These are phyloP conservation scores for Diaporthe nobilis DNA, from an alignment of 2,329 filamentous ascomycete species.

Conservation along the genomic window DNA sequence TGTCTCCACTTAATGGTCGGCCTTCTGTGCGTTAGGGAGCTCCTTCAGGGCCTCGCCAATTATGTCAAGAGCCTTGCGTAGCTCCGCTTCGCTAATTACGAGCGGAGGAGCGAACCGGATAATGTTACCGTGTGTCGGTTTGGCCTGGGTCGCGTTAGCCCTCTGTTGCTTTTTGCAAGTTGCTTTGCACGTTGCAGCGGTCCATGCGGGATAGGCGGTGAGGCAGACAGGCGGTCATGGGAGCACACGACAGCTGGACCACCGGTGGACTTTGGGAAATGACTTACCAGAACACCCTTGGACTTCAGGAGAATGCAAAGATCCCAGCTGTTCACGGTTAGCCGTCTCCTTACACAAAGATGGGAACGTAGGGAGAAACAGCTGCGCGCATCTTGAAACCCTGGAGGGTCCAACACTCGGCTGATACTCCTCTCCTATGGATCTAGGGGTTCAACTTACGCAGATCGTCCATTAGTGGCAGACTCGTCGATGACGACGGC, in stretches of 20 bases:
- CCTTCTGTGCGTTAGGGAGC: slow-evolving; percentile 75
- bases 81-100: slow-evolving; percentile 91
- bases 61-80: slow-evolving; percentile 81
- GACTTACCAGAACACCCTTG: slow-evolving; percentile 90
- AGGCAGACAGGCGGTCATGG: slow-evolving; percentile 25
- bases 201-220: slow-evolving; percentile 40
- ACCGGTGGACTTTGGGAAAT: slow-evolving; percentile 32
- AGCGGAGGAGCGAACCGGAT: slow-evolving; percentile 97
- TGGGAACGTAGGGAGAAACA: neutral
- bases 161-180: slow-evolving; percentile 28
- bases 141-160: slow-evolving; percentile 74
- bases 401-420: neutral
- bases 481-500: slow-evolving; percentile 96
- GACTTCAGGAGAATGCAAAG: slow-evolving; percentile 95
- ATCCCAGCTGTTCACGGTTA: slow-evolving; percentile 74
- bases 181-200: slow-evolving; percentile 36
- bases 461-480: slow-evolving; percentile 85
- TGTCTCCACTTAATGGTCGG: slow-evolving; percentile 49
- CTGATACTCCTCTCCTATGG: neutral
- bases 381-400: neutral
- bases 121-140: slow-evolving; percentile 98
- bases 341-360: neutral
- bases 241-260: slow-evolving; percentile 8
- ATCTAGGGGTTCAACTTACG: slow-evolving; percentile 52
- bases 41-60: slow-evolving; percentile 87